Conservation (phyloP, 345 rosid species). For the Triadica sebifera region DNA sequence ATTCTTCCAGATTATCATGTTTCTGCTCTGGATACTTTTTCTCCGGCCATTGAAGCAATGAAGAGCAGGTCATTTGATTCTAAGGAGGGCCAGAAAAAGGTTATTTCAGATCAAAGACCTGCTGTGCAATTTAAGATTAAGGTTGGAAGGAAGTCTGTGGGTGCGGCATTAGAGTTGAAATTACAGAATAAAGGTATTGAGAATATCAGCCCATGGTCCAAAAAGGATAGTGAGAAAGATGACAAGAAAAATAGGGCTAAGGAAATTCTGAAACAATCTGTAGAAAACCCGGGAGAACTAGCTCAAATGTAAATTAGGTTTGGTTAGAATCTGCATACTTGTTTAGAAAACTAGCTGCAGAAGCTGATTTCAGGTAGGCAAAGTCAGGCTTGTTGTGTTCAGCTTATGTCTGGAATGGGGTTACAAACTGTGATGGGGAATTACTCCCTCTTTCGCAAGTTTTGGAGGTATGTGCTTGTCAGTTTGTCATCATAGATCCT, state of each 20-base stretch:
- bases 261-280: constrained; percentile 44
- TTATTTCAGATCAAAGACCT: constrained; percentile 39
- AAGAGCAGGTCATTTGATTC: constrained; percentile 38
- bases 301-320: constrained; percentile 59
- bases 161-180: constrained; percentile 24
- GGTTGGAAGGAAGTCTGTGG: constrained; percentile 37
- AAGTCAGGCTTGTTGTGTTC: constrained; percentile 33
- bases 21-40: constrained; percentile 49
- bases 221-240: constrained; percentile 41
- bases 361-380: constrained; percentile 42
- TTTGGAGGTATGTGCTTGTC: constrained; percentile 45
- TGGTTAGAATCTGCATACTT: constrained; percentile 47
- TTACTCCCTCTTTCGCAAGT: constrained; percentile 41
- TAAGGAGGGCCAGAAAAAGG: constrained; percentile 37
- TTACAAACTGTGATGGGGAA: constrained; percentile 31
- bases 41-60: constrained; percentile 50
- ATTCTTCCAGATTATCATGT: constrained; percentile 29
- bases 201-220: constrained; percentile 38
- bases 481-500: constrained; percentile 29
- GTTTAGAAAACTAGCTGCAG: constrained; percentile 34
- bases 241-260: constrained; percentile 43
- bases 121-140: constrained; percentile 62
- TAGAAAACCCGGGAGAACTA: constrained; percentile 37
- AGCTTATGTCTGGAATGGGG: constrained; percentile 35
- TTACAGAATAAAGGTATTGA: constrained; percentile 31